Conservation (phyloP, 495 filamentous ascomycete genomes). For the Trichocladium antarcticum region DNA sequence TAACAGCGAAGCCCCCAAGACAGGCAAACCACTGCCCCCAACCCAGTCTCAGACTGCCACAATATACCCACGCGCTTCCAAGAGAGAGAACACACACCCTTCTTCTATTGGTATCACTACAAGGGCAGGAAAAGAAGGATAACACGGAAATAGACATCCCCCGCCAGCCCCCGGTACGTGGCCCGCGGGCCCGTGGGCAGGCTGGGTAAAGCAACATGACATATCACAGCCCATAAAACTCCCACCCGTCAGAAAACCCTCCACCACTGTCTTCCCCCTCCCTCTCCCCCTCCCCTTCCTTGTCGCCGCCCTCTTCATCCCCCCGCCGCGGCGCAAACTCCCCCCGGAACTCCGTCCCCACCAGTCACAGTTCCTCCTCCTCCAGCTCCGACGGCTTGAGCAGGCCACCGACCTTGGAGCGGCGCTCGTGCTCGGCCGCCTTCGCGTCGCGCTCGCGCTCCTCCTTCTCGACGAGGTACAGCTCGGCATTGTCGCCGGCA, state of each 20-base stretch:
- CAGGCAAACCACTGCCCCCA: too few species aligned
- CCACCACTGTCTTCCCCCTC: conserved; percentile 7
- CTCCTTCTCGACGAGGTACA: conserved; percentile 93
- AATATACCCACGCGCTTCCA: not conserved
- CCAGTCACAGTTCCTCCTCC: conserved; percentile 89
- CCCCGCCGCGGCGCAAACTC: conserved; percentile 40
- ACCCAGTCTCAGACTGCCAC: not conserved
- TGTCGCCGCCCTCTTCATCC: not conserved
- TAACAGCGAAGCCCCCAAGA: too few species aligned
- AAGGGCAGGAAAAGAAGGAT: conserved; percentile 6
- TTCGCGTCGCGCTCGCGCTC: conserved; percentile 66
- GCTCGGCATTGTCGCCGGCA: conserved; percentile 78
- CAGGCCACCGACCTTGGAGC: conserved; percentile 84
- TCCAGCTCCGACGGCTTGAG: conserved; percentile 90
- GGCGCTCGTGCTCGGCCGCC: conserved; percentile 69
- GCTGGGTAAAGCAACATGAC: too few species aligned
- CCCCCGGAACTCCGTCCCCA: conserved; percentile 47
- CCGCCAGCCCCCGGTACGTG: too few species aligned
- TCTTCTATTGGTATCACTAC: conserved; percentile 28
- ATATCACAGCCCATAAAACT: conserved; percentile 41
- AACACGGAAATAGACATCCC: too few species aligned
- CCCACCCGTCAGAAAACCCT: conserved; percentile 39
- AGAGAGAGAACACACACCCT: conserved; percentile 1
- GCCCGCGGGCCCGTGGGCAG: too few species aligned
- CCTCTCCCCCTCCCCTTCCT: conserved; percentile 3